Percentiles rank a stretch among this genome's conserved stretches.
phyloP scores from a whole-genome alignment of 1,284 basidiomycete species.

The Ustilago curta region DNA sequence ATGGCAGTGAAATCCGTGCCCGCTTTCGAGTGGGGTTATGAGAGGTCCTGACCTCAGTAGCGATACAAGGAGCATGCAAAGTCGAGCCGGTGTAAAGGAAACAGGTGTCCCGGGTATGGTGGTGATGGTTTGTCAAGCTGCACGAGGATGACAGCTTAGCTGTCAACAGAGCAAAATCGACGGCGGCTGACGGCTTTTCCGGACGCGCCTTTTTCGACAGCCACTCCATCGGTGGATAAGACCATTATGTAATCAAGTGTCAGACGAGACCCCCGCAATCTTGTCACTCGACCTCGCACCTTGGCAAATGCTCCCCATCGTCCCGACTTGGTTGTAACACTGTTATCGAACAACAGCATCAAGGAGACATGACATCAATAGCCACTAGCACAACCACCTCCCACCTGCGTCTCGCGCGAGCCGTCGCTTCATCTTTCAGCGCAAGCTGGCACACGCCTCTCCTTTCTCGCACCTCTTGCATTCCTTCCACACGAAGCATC shows the following conservation, averaged over 20 bases:
- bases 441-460: background rate
- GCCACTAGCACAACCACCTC: background rate
- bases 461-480: background rate
- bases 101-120: no score
- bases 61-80: no score
- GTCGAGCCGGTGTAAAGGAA: no score
- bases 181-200: no score
- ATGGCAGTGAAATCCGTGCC: no score
- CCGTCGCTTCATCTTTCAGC: background rate
- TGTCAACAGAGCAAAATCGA: background rate
- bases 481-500: background rate
- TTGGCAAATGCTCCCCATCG: background rate
- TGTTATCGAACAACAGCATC: background rate
- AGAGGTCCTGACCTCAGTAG: no score
- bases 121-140: conserved; percentile 19
- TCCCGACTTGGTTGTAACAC: background rate
- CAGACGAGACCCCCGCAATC: background rate
- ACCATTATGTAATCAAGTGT: conserved; percentile 5
- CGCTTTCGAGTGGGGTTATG: no score
- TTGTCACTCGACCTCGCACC: background rate
- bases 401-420: background rate
- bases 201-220: conserved; percentile 27
- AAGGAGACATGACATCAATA: conserved; percentile 9
- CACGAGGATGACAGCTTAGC: conserved; percentile 1
- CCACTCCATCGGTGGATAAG: no score